Evolutionary conservation across 2,329 filamentous ascomycete genomes (phyloP), one percentile per base, ranked within the genome.

Genomic region (Colletotrichum zoysiae): DNA sequence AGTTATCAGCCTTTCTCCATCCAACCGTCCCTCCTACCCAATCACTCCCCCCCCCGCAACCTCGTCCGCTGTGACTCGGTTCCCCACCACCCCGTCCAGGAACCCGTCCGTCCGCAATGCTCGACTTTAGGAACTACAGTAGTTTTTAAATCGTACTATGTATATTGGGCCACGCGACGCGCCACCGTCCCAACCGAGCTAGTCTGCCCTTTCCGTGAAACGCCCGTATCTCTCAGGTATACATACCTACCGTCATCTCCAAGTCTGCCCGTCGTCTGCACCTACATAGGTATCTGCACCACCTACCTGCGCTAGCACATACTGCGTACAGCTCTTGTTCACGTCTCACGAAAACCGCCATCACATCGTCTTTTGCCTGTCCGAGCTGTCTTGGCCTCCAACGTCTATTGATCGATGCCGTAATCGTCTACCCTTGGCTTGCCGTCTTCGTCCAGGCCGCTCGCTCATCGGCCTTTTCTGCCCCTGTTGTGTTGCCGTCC

Each of bases 341-440:
- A 56, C 33, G 14, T 38, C 30, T 38, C 53, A 56, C 18, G 11
- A 38, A 38, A 12, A 42, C 16, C 5, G 23, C 6, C 30, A 33
- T 2, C 5, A 44, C 35, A 8, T 33, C 26, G 50, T 2, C 2
- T 30, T 30, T n/a, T 12, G 18, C 20, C 35, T 40, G 11, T 44
- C 40, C 20, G n/a, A 20, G 35, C 55, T 38, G 55, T 51, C 14
- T 40, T 30, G 11, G 20, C 38, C 42, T 58, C 44, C 30, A 51
- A 44, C 44, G 59, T 71, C 70, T 71, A 71, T 69, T 69, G 53
- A 71, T 69, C 65, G 53, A 71, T 63, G 59, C 26, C 33, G 59
- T 56, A 40, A 46, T 56, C 64, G 26, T 67, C 64, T 62, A 57
- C 63, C 26, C 16, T 7, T 42, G 44, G 18, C 14, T 50, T 42